Evolutionary conservation across 192 early-diverging fungal genomes (phyloP).

Genomic region (Umbelopsis isabellina): DNA sequence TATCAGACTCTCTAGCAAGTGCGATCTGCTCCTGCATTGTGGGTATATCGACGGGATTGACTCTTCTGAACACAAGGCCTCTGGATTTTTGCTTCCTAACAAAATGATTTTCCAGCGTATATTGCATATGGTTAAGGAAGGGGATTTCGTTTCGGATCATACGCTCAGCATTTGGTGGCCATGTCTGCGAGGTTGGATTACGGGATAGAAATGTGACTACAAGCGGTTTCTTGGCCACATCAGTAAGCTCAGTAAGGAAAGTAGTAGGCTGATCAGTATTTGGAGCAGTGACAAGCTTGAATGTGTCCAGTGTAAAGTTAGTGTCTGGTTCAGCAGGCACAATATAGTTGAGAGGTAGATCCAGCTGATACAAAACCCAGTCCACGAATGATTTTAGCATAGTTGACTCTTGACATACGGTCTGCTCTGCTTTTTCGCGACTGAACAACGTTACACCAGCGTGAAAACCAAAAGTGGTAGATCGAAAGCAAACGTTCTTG

Average conservation of each 20-base stretch:
- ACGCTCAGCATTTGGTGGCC: background rate
- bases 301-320: background rate
- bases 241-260: background rate
- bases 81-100: background rate
- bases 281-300: slow-evolving; percentile 4
- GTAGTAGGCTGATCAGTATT: background rate
- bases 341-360: slow-evolving; percentile 20
- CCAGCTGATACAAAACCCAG: slow-evolving; percentile 8
- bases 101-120: background rate
- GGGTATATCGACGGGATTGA: slow-evolving; percentile 17
- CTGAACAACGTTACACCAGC: slow-evolving; percentile 24
- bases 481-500: slow-evolving; percentile 26
- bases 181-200: background rate
- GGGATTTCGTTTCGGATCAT: slow-evolving; percentile 19
- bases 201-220: slow-evolving; percentile 23
- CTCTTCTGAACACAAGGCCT: background rate
- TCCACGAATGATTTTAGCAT: slow-evolving; percentile 20
- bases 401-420: background rate
- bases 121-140: background rate
- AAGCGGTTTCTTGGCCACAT: slow-evolving; percentile 1
- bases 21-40: slow-evolving; percentile 25
- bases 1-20: slow-evolving; percentile 26
- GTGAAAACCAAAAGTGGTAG: slow-evolving; percentile 24
- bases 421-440: slow-evolving; percentile 1
- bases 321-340: background rate